Evolutionary conservation across 2,329 filamentous ascomycete species (phyloP), one percentile per base, ranked within the genome.

Genomic region (Sordariomycetes sp.): DNA sequence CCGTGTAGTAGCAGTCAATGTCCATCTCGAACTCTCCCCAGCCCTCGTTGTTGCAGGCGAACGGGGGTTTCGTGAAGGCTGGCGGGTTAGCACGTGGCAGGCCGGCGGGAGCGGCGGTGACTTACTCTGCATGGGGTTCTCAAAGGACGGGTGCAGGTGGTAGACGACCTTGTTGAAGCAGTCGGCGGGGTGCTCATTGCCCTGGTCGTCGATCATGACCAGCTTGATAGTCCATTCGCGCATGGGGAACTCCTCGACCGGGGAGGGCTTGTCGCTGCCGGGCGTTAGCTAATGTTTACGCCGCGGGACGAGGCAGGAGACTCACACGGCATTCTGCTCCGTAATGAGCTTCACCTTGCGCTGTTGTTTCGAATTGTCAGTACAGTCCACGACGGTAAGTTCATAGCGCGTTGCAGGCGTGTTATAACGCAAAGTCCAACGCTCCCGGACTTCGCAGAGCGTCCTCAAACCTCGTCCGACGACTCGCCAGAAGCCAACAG

Each of bases 11-110:
- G 65, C 95, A 81, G 61, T 89, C 84, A 67, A 97, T 94, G 54
- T 79, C 80, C 85, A 99, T 93, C 70, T 97, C 94, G 71, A 99
- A 99, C 75, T 97, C 94, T 68, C 94, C 94, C 94, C 94, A 99
- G 65, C 94, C 94, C 74, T 97, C 89, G 73, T 99, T 96, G 62
- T 85, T 79, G 72, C 96, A 96, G 63, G 81, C 81, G 76, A 97
- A 99, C 0, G 94, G 94, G 0, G 91, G 83, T 63, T 88, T 86
- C 68, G 86, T 87, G 76, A 96, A 88, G 25, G 83, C 89, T 94
- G n/a, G 22, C 22, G 14, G 18, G 53, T 67, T 55, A 66, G 62
- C 61, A 61, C 59, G 18, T 51, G 12, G 35, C 16, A 52, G 16
- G 22, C 22, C 37, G 7, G 51, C 20, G 35, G 32, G 57, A 7